These are phyloP conservation scores for Linum usitatissimum DNA, from an alignment of 345 rosid species.

Conservation along the genomic window DNA sequence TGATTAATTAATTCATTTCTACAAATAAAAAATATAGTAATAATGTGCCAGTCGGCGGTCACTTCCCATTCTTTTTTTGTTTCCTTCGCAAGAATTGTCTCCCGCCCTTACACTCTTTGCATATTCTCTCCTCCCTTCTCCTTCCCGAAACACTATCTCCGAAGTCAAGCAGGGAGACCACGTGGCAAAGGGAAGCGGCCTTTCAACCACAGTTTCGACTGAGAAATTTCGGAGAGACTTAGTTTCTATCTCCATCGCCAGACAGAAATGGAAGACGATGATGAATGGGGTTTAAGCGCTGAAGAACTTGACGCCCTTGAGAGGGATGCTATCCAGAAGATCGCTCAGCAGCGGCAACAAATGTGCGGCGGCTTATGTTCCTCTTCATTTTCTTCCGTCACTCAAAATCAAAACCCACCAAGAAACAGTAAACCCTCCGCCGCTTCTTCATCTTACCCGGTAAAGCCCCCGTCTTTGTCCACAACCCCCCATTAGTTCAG, in stretches of 20 bases:
- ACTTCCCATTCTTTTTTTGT: not conserved
- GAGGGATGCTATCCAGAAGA: constrained; percentile 50
- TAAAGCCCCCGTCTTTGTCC: constrained; percentile 10
- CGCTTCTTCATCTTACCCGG: constrained; percentile 13
- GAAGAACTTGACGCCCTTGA: constrained; percentile 76
- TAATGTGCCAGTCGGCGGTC: too few relatives aligned
- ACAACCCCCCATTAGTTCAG: too few relatives aligned
- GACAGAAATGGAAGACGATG: constrained; percentile 28
- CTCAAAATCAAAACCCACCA: constrained; percentile 8
- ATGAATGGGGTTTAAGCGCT: constrained; percentile 63
- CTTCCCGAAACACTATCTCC: too few relatives aligned
- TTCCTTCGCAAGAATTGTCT: not conserved
- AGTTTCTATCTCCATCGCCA: too few relatives aligned
- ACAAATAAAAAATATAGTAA: too few relatives aligned
- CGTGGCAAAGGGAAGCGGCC: too few relatives aligned
- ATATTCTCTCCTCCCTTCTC: not conserved
- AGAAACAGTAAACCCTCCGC: constrained; percentile 5
- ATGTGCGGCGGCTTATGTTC: constrained; percentile 12
- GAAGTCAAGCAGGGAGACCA: too few relatives aligned
- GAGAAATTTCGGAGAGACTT: too few relatives aligned
- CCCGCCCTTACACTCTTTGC: too few relatives aligned
- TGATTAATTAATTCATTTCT: too few relatives aligned
- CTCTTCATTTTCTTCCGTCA: constrained; percentile 12
- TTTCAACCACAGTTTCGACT: too few relatives aligned
- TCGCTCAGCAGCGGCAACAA: constrained; percentile 34